Evolutionary conservation across 352 stramenopile species (phyloP).

Genomic region (Phytophthora pinifolia): DNA sequence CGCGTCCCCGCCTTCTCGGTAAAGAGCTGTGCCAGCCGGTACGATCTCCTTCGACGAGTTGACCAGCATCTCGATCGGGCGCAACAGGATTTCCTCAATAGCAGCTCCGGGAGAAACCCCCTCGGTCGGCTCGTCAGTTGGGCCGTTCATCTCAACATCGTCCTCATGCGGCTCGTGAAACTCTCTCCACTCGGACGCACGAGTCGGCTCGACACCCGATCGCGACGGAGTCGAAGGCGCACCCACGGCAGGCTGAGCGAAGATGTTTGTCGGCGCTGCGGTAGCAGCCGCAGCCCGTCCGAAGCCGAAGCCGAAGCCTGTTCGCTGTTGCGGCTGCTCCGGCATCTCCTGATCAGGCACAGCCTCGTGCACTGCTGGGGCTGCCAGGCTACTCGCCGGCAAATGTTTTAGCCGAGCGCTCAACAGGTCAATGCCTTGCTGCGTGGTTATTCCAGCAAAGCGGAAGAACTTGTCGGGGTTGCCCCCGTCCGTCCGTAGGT

Average conservation of each 20-base stretch:
- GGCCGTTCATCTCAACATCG: constrained; percentile 57
- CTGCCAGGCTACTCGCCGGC: constrained; percentile 36
- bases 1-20: constrained; percentile 67
- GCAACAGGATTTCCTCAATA: constrained; percentile 63
- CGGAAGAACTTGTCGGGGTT: constrained; percentile 82
- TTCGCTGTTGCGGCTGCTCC: constrained; percentile 24
- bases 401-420: constrained; percentile 78
- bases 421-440: constrained; percentile 84
- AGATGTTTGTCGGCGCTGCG: constrained; percentile 8
- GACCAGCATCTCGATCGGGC: constrained; percentile 65
- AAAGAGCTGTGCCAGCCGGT: constrained; percentile 46
- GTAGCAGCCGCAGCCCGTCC: constrained; percentile 15
- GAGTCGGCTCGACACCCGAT: constrained; percentile 20
- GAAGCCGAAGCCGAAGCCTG: constrained; percentile 40
- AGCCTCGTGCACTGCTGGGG: constrained; percentile 15
- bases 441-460: constrained; percentile 65
- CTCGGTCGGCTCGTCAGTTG: constrained; percentile 20
- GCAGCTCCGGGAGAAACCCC: constrained; percentile 13
- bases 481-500: constrained; percentile 52
- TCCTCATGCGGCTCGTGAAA: constrained; percentile 39
- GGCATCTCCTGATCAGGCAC: constrained; percentile 6
- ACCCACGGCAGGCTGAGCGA: constrained; percentile 1
- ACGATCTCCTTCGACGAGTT: constrained; percentile 68
- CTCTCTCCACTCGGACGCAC: constrained; percentile 36
- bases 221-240: background rate